Evolutionary conservation across 2,329 filamentous ascomycete genomes (phyloP).

Genomic region (Pseudopyrenochaeta lycopersici): DNA sequence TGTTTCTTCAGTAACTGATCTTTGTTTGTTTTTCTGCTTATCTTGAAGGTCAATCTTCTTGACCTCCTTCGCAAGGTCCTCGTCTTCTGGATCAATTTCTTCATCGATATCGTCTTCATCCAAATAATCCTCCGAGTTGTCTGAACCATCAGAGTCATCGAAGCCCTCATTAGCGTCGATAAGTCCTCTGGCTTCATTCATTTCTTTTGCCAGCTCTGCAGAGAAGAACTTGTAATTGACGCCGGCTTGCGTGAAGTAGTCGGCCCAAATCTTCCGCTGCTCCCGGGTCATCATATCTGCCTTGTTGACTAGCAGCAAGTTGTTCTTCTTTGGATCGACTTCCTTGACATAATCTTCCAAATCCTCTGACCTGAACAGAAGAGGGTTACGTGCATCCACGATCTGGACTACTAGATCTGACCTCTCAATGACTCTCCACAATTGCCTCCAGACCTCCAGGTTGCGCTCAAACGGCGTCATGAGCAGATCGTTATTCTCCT

Average conservation of each 20-base stretch:
- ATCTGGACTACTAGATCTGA: constrained; percentile 97
- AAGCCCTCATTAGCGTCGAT: constrained; percentile 59
- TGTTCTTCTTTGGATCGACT: constrained; percentile 86
- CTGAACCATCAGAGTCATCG: constrained; percentile 7
- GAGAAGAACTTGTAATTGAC: constrained; percentile 98
- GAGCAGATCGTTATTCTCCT: constrained; percentile 91
- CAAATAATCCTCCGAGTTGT: constrained; percentile 39
- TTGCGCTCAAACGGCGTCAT: constrained; percentile 99
- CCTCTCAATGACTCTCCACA: constrained; percentile 97
- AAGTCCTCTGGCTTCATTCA: constrained; percentile 75
- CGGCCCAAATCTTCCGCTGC: constrained; percentile 85
- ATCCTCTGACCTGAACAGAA: constrained; percentile 94
- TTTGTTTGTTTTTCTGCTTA: constrained; percentile 50
- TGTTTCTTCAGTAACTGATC: constrained; percentile 53
- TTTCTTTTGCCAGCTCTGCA: constrained; percentile 87
- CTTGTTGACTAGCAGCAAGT: constrained; percentile 95
- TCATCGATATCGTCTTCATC: constrained; percentile 56
- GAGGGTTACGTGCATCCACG: constrained; percentile 93
- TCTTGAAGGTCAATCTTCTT: constrained; percentile 58
- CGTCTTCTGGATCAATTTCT: constrained; percentile 60
- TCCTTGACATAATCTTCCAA: constrained; percentile 94
- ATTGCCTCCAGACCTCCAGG: constrained; percentile 94
- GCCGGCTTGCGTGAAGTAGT: constrained; percentile 79
- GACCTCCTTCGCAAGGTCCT: constrained; percentile 53
- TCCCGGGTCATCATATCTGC: constrained; percentile 96